A percentile compares a stretch with the other conserved stretches of the same genome.
Evolutionary conservation across 352 stramenopile species (phyloP).

Genomic region (Phytophthora tentaculata): DNA sequence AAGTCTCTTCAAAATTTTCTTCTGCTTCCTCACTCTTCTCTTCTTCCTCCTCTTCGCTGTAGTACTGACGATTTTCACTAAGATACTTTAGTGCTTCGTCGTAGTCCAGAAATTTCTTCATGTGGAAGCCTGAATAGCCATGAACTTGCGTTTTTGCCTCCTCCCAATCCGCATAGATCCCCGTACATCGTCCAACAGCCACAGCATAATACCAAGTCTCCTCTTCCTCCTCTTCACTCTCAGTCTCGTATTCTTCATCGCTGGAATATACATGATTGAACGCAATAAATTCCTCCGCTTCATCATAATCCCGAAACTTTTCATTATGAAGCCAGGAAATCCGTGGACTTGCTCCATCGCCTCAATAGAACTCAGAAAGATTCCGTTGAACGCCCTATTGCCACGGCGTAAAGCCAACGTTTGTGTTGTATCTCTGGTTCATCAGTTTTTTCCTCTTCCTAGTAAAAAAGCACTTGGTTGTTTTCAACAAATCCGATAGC

Average conservation of each 20-base stretch:
- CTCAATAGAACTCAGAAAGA: conserved; percentile 38
- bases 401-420: conserved; percentile 36
- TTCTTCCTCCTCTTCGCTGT: conserved; percentile 5
- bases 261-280: conserved; percentile 23
- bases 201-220: conserved; percentile 52
- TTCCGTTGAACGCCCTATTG: conserved; percentile 43
- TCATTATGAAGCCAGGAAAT: conserved; percentile 22
- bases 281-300: conserved; percentile 18
- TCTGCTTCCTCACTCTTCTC: conserved; percentile 8
- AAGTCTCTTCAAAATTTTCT: conserved; percentile 39
- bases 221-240: conserved; percentile 6
- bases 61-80: conserved; percentile 3
- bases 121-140: conserved; percentile 51
- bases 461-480: background rate
- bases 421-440: background rate
- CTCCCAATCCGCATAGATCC: conserved; percentile 55
- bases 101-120: conserved; percentile 67
- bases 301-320: conserved; percentile 18
- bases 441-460: conserved; percentile 6
- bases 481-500: conserved; percentile 4
- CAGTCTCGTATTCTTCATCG: conserved; percentile 14
- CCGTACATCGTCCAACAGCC: conserved; percentile 44
- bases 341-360: conserved; percentile 17
- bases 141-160: conserved; percentile 51
- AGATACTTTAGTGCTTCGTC: conserved; percentile 35